phyloP scores from a whole-genome alignment of 768 basidiomycete genomes.

The Termitomyces sp. region DNA sequence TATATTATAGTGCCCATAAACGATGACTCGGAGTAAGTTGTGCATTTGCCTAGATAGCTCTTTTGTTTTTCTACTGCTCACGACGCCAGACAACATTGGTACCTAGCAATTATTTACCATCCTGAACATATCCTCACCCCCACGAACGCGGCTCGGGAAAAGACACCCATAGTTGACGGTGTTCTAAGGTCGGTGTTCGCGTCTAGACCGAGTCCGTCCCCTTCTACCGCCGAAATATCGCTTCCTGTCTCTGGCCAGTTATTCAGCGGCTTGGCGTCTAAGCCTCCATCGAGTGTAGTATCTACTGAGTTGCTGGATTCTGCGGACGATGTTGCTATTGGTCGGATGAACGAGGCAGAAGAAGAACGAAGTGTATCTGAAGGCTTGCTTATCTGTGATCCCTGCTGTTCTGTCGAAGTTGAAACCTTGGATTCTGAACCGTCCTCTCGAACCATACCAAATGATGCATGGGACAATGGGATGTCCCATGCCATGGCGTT shows the following conservation, averaged over 20 bases:
- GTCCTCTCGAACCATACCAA: neutral
- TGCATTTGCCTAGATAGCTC: neutral
- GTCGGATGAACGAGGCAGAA: constrained; percentile 24
- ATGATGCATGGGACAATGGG: neutral
- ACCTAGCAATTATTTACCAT: constrained; percentile 87
- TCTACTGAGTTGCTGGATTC: neutral
- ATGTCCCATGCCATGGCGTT: neutral
- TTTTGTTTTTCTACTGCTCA: neutral
- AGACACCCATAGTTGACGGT: neutral
- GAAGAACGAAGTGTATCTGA: constrained; percentile 20
- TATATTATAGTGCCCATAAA: constrained; percentile 96
- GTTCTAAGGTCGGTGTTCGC: constrained; percentile 2
- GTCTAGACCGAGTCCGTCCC: neutral
- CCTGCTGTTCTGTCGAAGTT: constrained; percentile 20
- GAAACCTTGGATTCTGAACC: constrained; percentile 5
- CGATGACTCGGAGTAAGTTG: constrained; percentile 61
- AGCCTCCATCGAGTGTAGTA: constrained; percentile 1
- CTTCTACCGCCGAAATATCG: neutral
- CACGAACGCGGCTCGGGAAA: constrained; percentile 7
- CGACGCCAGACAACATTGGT: constrained; percentile 82
- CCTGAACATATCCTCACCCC: constrained; percentile 53
- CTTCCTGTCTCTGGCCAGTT: neutral
- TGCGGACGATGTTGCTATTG: neutral
- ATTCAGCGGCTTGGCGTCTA: neutral
- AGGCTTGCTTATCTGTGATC: constrained; percentile 22